A percentile compares a stretch with the other conserved stretches of the same genome.
Evolutionary conservation across 2,329 filamentous ascomycete genomes (phyloP).

Genomic region (Cytospora paraplurivora): DNA sequence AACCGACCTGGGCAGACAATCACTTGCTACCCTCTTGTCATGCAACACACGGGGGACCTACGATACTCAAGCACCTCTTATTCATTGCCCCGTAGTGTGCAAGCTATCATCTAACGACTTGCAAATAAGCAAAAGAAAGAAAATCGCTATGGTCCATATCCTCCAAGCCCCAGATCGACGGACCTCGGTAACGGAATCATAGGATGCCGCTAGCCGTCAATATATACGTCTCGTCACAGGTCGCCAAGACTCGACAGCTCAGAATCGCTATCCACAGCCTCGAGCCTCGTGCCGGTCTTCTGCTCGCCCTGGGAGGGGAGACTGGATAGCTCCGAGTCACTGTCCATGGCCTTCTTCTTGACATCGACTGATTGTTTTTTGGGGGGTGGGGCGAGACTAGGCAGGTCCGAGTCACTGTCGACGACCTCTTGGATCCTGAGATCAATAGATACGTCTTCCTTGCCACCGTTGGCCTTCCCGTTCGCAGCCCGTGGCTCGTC

Average conservation of each 20-base stretch:
- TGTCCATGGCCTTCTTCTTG: neutral
- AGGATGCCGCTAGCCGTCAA: neutral
- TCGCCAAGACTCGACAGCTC: constrained; percentile 16
- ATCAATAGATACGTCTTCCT: constrained; percentile 6
- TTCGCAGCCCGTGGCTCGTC: constrained; percentile 28
- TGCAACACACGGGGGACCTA: neutral
- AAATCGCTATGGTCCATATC: neutral
- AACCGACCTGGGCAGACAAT: neutral
- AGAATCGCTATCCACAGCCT: constrained; percentile 14
- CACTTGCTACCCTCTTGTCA: neutral
- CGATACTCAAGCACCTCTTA: neutral
- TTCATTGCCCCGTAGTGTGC: neutral
- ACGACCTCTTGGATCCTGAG: constrained; percentile 14
- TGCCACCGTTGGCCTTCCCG: constrained; percentile 32
- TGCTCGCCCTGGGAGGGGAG: neutral
- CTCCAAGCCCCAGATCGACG: neutral
- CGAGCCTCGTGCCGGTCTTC: neutral
- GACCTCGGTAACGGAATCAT: neutral
- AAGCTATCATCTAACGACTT: neutral
- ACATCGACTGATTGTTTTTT: neutral
- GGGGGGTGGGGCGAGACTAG: constrained; percentile 1
- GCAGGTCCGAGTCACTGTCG: constrained; percentile 24
- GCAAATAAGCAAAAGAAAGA: neutral
- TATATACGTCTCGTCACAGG: neutral
- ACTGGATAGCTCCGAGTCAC: neutral